Evolutionary conservation across 441 rosid genomes (phyloP), one percentile per base, ranked within the genome.

Genomic region (Populus trichocarpa): DNA sequence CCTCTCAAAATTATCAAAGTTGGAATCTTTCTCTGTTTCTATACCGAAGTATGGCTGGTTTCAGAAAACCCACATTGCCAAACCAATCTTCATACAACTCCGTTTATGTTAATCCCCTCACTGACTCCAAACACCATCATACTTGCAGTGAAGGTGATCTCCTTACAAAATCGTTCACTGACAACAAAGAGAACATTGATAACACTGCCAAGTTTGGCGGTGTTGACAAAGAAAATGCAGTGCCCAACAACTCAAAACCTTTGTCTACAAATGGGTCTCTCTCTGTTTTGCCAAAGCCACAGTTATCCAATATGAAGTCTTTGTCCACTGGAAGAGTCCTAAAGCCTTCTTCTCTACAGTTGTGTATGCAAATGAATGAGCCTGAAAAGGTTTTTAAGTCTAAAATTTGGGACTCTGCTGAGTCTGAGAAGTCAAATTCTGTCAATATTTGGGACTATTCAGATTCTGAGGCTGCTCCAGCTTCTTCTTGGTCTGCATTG

Each of bases 381-480:
- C 89, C 87, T 10, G 92, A 90, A 18, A 85, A 85, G 81, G 83
- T 65, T 78, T 81, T 89, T 57, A 91, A 92, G 80, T 73, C 84
- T 71, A 85, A 82, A 72, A 66, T 81, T 4, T 87, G 92, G 94
- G 91, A 94, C 42, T 77, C 88, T 77, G 79, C 83, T 77, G 95
- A 90, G 38, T 86, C 93, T 5, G 95, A 92, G 76, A 87, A 88
- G 78, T 91, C 95, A 0, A 80, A 79, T 77, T 90, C 92, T 67
- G 83, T 90, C 78, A 91, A 91, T 63, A 83, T 95, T 70, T 95
- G 98, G 99, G 99, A 95, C 72, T 90, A 85, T 71, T 95, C 99
- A 4, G 99, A 95, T 84, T 92, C 96, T 0, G 97, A 95, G 81
- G 92, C 98, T 13, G 97, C 99, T 46, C 99, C 97, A 11, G 98